Conservation (phyloP, 2,329 filamentous ascomycete species). For the Beauveria rudraprayagi region DNA sequence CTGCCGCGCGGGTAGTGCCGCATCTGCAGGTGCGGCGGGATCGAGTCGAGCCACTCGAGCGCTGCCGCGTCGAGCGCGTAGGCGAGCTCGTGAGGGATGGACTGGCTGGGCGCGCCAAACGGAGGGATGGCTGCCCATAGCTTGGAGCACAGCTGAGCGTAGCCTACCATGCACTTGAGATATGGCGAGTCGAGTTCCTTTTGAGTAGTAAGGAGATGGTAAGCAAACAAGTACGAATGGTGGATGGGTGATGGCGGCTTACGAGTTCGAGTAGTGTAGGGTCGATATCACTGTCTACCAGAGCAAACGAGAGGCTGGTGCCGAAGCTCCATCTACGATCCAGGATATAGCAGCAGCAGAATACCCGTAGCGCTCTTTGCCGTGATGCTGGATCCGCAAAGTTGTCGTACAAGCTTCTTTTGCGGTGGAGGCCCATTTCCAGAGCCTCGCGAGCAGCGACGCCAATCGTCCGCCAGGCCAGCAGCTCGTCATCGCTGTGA, state of each 20-base stretch:
- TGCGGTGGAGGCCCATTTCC: conserved; percentile 41
- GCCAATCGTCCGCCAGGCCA: conserved; percentile 40
- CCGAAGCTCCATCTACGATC: conserved; percentile 46
- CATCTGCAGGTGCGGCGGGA: conserved; percentile 32
- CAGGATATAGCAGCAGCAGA: conserved; percentile 44
- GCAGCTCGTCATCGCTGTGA: conserved; percentile 40
- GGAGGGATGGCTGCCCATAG: conserved; percentile 37
- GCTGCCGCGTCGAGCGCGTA: conserved; percentile 33
- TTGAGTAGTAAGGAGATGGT: neutral
- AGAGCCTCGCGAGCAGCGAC: conserved; percentile 37
- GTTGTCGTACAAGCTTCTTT: conserved; percentile 33
- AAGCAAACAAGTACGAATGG: neutral
- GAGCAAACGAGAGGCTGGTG: conserved; percentile 39
- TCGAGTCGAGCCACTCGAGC: conserved; percentile 37
- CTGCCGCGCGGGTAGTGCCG: conserved; percentile 29
- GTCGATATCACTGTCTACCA: conserved; percentile 42
- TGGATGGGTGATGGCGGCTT: neutral
- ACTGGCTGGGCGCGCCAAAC: conserved; percentile 25
- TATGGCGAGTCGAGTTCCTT: conserved; percentile 28
- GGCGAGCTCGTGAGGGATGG: conserved; percentile 30
- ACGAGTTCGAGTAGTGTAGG: conserved; percentile 37
- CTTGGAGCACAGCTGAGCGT: conserved; percentile 37
- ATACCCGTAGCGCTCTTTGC: conserved; percentile 29
- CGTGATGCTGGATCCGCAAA: conserved; percentile 25
- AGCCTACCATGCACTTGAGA: conserved; percentile 39